Evolutionary conservation across 371 early-diverging fungal species (phyloP).

Genomic region (Chytridiales sp.): DNA sequence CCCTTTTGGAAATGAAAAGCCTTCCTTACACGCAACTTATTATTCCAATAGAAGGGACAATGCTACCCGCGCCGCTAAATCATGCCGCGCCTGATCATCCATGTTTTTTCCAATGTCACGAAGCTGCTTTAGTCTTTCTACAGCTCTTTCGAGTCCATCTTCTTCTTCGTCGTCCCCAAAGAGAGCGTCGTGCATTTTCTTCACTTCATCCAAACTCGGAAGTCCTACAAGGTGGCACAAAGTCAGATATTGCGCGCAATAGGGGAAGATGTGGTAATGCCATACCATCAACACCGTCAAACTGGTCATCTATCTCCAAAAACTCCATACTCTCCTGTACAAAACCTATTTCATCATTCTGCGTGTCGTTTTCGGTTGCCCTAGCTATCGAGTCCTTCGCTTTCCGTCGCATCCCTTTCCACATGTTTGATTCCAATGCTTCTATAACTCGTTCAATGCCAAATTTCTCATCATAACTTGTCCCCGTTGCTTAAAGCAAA

Average conservation of each 20-base stretch:
- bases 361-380: neutral
- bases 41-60: conserved; percentile 12
- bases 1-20: no score
- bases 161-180: conserved; percentile 63
- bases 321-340: conserved; percentile 14
- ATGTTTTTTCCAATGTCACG: conserved; percentile 3
- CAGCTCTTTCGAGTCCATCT: conserved; percentile 64
- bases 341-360: neutral
- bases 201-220: conserved; percentile 49
- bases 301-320: conserved; percentile 27
- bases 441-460: conserved; percentile 60
- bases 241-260: conserved; percentile 18
- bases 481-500: no score
- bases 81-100: conserved; percentile 8
- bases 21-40: no score
- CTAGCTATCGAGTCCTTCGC: conserved; percentile 13
- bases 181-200: conserved; percentile 53
- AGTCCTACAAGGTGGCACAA: conserved; percentile 37
- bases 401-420: conserved; percentile 66
- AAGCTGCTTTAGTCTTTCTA: conserved; percentile 14
- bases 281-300: conserved; percentile 6
- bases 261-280: neutral
- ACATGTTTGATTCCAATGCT: conserved; percentile 67
- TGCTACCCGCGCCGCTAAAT: conserved; percentile 14
- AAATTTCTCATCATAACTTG: conserved; percentile 44